Conservation (phyloP, 371 early-diverging fungal genomes). For the Mucor racemosus region DNA sequence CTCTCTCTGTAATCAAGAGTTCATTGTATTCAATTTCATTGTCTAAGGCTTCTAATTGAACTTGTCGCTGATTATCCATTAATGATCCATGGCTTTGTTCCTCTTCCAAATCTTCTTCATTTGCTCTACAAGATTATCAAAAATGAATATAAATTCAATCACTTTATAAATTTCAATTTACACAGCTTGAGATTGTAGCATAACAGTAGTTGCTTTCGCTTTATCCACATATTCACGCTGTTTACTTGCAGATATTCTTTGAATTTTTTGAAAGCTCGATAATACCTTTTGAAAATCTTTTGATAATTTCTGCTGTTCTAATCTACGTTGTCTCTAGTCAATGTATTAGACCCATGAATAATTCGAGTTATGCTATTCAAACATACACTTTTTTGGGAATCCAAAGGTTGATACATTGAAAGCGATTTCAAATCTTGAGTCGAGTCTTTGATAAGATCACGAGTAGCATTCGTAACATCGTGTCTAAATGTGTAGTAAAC, state of each 20-base stretch:
- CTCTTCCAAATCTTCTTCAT: slow-evolving; percentile 38
- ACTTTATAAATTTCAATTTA: slow-evolving; percentile 20
- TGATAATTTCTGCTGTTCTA: slow-evolving; percentile 82
- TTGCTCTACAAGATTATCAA: slow-evolving; percentile 47
- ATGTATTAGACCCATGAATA: neutral
- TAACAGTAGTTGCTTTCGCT: slow-evolving; percentile 55
- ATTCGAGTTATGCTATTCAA: neutral
- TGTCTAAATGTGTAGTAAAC: slow-evolving; percentile 53
- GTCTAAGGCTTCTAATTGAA: slow-evolving; percentile 81
- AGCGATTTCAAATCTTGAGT: slow-evolving; percentile 75
- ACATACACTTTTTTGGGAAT: slow-evolving; percentile 14
- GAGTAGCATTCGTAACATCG: slow-evolving; percentile 79
- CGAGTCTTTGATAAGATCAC: slow-evolving; percentile 79
- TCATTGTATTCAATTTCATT: slow-evolving; percentile 93
- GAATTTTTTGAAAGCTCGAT: slow-evolving; percentile 83
- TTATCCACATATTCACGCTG: slow-evolving; percentile 84
- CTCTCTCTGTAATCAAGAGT: slow-evolving; percentile 89
- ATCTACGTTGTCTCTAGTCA: slow-evolving; percentile 71
- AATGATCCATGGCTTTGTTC: slow-evolving; percentile 43
- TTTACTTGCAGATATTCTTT: slow-evolving; percentile 81
- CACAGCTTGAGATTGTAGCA: slow-evolving; percentile 44
- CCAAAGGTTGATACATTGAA: slow-evolving; percentile 35
- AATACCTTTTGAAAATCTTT: slow-evolving; percentile 92
- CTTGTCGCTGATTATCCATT: slow-evolving; percentile 55
- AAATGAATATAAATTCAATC: neutral